Base-by-base conservation (phyloP, 768 basidiomycete species). In the Tulasnella sp. region DNA sequence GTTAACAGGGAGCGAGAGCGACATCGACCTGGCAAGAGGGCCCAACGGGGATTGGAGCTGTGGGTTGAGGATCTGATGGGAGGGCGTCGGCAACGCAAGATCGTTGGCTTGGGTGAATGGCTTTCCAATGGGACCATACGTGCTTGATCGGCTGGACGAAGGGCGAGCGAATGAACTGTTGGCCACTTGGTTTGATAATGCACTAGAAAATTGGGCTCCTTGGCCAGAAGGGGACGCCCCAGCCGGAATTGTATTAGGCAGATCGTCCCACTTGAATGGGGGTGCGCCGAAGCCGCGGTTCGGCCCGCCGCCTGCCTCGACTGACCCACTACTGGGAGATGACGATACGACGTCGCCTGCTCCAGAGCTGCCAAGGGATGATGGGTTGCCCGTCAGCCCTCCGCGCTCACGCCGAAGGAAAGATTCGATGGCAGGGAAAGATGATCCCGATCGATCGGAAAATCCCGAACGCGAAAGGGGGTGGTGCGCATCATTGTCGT, bases 401-500 rank as follows among this genome's bases (percentile, higher is more conserved):
- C 32, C 71, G 26, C 71, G 71, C 71, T 72, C 71, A 5, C 71
- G 71, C 37, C 71, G 9, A 46, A 72, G 71, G 44, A 72, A 72
- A 40, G 71, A 72, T 40, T 46, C 71, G 26, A 72, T 40, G 37
- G 71, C 71, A 23, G 71, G 71, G 71, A n/a, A 40, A 11, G 61
- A 67, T 2, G 32, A 67, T 67, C 61, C 61, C 16, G 71, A 72
- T 72, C 71, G 71, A 40, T 72, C 71, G 71, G 71, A 72, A 35
- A 72, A 72, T 72, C 71, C 71, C 71, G 71, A 72, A 40, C 71
- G 71, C n/a, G 71, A 72, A 72, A 72, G 71, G 37, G 71, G 71
- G 71, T 72, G 71, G 23, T 40, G 71, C 71, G 10, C n/a, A 23
- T 72, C 71, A 20, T 32, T 26, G 37, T 46, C 71, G 44, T 46